phyloP scores from a whole-genome alignment of 768 basidiomycete species.

The Ramaria sp. region DNA sequence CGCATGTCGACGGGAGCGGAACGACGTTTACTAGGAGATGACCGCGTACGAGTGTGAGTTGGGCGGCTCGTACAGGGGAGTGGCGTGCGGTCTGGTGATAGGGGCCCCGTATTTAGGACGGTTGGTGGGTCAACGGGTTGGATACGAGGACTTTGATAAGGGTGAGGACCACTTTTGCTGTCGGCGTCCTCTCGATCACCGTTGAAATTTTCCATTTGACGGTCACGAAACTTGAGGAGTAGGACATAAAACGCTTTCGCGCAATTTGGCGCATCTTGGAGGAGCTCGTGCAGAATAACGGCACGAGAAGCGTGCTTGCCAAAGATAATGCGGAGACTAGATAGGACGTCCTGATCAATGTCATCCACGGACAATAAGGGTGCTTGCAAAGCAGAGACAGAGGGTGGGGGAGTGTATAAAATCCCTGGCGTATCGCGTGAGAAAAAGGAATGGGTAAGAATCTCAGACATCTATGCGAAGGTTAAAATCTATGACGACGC shows the following conservation, averaged over 20 bases:
- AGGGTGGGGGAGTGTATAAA: conserved; percentile 27
- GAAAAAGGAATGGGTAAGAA: conserved; percentile 81
- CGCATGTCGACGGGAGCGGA: conserved; percentile 17
- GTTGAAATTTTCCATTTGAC: conserved; percentile 43
- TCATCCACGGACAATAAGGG: conserved; percentile 57
- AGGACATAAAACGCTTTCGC: conserved; percentile 89
- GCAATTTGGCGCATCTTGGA: conserved; percentile 57
- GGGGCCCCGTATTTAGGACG: background rate
- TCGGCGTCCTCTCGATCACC: conserved; percentile 12
- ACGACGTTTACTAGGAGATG: conserved; percentile 14
- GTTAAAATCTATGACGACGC: conserved; percentile 2
- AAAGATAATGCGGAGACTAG: conserved; percentile 77
- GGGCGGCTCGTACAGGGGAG: conserved; percentile 17
- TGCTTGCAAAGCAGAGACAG: conserved; percentile 36
- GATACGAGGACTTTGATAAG: conserved; percentile 5
- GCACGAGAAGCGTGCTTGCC: conserved; percentile 56
- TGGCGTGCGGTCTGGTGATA: conserved; percentile 17
- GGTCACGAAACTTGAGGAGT: conserved; percentile 64
- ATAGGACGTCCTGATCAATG: conserved; percentile 69
- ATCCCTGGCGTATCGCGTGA: conserved; percentile 38
- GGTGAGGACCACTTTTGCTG: background rate
- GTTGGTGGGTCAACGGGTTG: background rate
- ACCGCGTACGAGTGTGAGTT: conserved; percentile 5
- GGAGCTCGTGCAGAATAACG: conserved; percentile 51
- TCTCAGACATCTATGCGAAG: conserved; percentile 63